Evolutionary conservation across 1,284 basidiomycete genomes (phyloP), one percentile per base, ranked within the genome.

Genomic region (Kwoniella shivajii): DNA sequence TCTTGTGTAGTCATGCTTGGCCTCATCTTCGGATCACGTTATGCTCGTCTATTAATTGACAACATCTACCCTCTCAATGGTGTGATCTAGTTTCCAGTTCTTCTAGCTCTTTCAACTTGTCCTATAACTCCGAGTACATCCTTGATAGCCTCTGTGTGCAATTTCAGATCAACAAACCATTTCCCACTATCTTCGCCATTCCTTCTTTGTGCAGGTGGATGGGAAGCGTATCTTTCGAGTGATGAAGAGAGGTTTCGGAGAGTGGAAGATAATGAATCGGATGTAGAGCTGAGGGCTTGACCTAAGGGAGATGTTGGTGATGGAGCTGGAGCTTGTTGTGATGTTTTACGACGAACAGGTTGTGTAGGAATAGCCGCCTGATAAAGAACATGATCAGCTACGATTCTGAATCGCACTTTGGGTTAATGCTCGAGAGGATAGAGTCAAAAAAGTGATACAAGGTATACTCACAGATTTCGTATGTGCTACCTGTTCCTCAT

Each of bases 131-230:
- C 61, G 41, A 73, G 36, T 1, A 72, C 66, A 57, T 73, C 71
- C 56, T 65, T 66, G 33, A 73, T 69, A 7, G 71, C 71, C 50
- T 73, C 69, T 14, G 69, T 72, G 47, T 73, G 71, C 9, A 71
- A 38, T 50, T 73, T 73, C 53, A 72, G 50, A 56, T 73, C 68
- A 18, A 73, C 67, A 53, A 73, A 73, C 46, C 60, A 70, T 26
- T 63, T 58, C 22, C 64, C 61, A 16, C 56, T 53, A 30, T 66
- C 59, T 20, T 16, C 43, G 31, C 26, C 20, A 6, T 20, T 18
- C 39, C 41, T 20, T 43, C 38, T 36, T 22, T 44, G 24, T 26
- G 9, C 26, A 26, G 57, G 36, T 48, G 50, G n/a, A 50, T 59
- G 39, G 27, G 60, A 22, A 27, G 53, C 29, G 30, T 53, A 43